Evolutionary conservation across 352 stramenopile genomes (phyloP).

Genomic region (Pythium coloratum): DNA sequence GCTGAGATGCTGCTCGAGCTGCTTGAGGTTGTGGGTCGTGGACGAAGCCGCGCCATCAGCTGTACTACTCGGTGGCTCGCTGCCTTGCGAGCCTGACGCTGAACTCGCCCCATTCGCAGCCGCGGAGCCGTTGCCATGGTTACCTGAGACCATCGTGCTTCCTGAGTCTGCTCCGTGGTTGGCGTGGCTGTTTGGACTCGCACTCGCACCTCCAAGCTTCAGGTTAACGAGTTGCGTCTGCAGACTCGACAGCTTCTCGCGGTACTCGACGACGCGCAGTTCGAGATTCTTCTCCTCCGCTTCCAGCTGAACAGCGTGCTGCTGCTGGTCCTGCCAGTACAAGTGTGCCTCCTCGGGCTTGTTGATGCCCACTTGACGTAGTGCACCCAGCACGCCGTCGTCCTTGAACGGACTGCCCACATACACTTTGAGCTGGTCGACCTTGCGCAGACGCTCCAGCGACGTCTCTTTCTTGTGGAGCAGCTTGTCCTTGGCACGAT

Average conservation of each 20-base stretch:
- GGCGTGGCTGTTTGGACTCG: conserved; percentile 5
- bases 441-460: conserved; percentile 52
- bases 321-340: conserved; percentile 80
- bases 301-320: conserved; percentile 69
- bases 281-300: conserved; percentile 61
- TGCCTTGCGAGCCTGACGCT: conserved; percentile 7
- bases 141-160: neutral
- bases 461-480: conserved; percentile 77
- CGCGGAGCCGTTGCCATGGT: neutral
- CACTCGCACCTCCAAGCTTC: conserved; percentile 57
- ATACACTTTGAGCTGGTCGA: conserved; percentile 65
- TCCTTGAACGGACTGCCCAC: conserved; percentile 73
- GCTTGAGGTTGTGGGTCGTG: conserved; percentile 55
- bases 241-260: conserved; percentile 54
- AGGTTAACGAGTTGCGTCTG: conserved; percentile 69
- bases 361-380: conserved; percentile 82
- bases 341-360: conserved; percentile 66
- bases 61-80: conserved; percentile 12
- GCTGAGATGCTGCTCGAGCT: conserved; percentile 61
- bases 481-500: conserved; percentile 68
- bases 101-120: neutral
- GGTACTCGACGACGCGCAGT: conserved; percentile 56
- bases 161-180: conserved; percentile 11
- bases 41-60: neutral
- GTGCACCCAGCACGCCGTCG: conserved; percentile 63